A percentile compares a stretch with the other conserved stretches of the same genome.
phyloP scores from a whole-genome alignment of 2,329 filamentous ascomycete species.

The Endoconidiophora laricicola region DNA sequence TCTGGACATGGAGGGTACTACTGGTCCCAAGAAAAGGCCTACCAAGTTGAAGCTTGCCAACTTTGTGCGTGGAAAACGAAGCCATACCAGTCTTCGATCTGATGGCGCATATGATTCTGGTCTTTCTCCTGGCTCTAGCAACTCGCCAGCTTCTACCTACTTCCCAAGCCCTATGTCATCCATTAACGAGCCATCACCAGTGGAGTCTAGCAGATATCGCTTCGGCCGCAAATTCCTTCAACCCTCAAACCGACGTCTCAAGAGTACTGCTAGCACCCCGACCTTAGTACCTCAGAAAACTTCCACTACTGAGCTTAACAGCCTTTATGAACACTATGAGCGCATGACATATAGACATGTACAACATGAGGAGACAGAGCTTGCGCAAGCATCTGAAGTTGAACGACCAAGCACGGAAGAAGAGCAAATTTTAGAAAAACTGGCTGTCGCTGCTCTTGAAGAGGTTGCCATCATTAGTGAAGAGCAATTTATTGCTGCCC shows the following conservation, averaged over 20 bases:
- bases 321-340: conserved; percentile 42
- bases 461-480: conserved; percentile 6
- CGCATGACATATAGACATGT: conserved; percentile 34
- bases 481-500: conserved; percentile 4
- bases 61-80: conserved; percentile 18
- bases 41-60: conserved; percentile 30
- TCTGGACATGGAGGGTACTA: conserved; percentile 28
- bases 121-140: conserved; percentile 21
- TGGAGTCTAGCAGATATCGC: conserved; percentile 5
- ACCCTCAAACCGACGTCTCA: conserved; percentile 4
- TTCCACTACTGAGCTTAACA: conserved; percentile 27
- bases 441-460: conserved; percentile 5
- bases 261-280: conserved; percentile 5
- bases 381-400: conserved; percentile 6
- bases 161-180: conserved; percentile 18
- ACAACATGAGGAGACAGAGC: conserved; percentile 18
- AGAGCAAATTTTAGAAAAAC: conserved; percentile 11
- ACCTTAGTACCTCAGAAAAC: conserved; percentile 8
- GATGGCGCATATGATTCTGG: conserved; percentile 20
- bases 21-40: conserved; percentile 26
- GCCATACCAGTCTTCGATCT: conserved; percentile 19
- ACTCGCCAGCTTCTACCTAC: conserved; percentile 28
- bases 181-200: conserved; percentile 3
- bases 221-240: conserved; percentile 11
- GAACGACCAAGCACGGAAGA: conserved; percentile 11